Evolutionary conservation across 768 basidiomycete genomes (phyloP).

Genomic region (Agrocybe pediades): DNA sequence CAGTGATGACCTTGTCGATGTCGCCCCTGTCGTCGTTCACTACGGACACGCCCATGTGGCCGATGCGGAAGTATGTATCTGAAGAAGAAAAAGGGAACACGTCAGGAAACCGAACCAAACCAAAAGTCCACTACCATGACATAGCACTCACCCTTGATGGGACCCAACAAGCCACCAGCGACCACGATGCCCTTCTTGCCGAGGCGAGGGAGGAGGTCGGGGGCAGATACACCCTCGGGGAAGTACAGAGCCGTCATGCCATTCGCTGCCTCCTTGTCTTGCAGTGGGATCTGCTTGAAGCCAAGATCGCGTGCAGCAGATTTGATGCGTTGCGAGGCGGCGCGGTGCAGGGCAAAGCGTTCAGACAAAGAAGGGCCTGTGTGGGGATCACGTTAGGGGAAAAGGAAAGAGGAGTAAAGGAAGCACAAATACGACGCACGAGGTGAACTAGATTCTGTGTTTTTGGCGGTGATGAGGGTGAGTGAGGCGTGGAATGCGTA

Average conservation of each 20-base stretch:
- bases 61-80: slow-evolving; percentile 93
- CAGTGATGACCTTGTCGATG: slow-evolving; percentile 68
- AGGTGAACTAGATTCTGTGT: slow-evolving; percentile 4
- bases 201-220: slow-evolving; percentile 78
- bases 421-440: slow-evolving; percentile 2
- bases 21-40: slow-evolving; percentile 73
- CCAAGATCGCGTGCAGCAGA: slow-evolving; percentile 65
- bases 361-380: slow-evolving; percentile 66
- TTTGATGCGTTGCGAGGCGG: slow-evolving; percentile 70
- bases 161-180: slow-evolving; percentile 86
- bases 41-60: slow-evolving; percentile 94
- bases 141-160: slow-evolving; percentile 63
- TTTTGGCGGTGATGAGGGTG: slow-evolving; percentile 55
- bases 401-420: background rate
- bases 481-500: slow-evolving; percentile 90
- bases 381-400: slow-evolving; percentile 15
- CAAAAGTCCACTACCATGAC: background rate
- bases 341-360: slow-evolving; percentile 75
- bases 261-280: slow-evolving; percentile 72
- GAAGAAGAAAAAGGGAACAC: too few relatives aligned
- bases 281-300: slow-evolving; percentile 69
- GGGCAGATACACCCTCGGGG: slow-evolving; percentile 77
- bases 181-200: slow-evolving; percentile 73
- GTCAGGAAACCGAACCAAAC: background rate
- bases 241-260: slow-evolving; percentile 96